Evolutionary conservation across 192 early-diverging fungal genomes (phyloP), one percentile per base, ranked within the genome.

Genomic region (Coemansia furcata): DNA sequence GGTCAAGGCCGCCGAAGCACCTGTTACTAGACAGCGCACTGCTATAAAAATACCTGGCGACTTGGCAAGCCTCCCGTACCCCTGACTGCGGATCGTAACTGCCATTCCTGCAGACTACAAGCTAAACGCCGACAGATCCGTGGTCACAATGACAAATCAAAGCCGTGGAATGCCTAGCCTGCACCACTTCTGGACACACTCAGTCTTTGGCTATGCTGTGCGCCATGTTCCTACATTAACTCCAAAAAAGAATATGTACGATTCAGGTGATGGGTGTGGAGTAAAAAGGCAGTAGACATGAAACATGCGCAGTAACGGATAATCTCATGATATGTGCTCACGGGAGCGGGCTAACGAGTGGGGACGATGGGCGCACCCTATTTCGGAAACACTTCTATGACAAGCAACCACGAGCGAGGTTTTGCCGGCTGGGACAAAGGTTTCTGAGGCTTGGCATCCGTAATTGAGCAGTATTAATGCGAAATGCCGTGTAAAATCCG

Each of bases 81-180:
- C 54, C 54, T 57, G 54, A 57, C 54, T 57, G 54, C 54, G 54
- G 54, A 57, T 30, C 32, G 54, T 57, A 33, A 57, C 54, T 35
- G 30, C 4, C 14, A 33, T 35, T 35, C n/a, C 17, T 15, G 30
- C 15, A 6, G 23, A 15, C 30, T 36, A 17, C 26, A 17, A 11
- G 30, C 26, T 33, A 57, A n/a, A 30, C 6, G 10, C 54, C 54
- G 54, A 33, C 54, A 57, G 15, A 3, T 7, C 30, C 30, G 17
- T 32, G 15, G 54, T 2, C 11, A 7, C 15, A 17, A 57, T 57
- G 54, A 35, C 54, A 57, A 57, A 57, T 57, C 32, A 33, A 57
- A n/a, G 14, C 4, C 30, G 6, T 9, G 30, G 7, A 57, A 8
- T 30, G 32, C 6, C 29, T n/a, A 15, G 54, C 15, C 4, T 15